phyloP scores from a whole-genome alignment of 768 basidiomycete species.

The Lactarius evosmus region DNA sequence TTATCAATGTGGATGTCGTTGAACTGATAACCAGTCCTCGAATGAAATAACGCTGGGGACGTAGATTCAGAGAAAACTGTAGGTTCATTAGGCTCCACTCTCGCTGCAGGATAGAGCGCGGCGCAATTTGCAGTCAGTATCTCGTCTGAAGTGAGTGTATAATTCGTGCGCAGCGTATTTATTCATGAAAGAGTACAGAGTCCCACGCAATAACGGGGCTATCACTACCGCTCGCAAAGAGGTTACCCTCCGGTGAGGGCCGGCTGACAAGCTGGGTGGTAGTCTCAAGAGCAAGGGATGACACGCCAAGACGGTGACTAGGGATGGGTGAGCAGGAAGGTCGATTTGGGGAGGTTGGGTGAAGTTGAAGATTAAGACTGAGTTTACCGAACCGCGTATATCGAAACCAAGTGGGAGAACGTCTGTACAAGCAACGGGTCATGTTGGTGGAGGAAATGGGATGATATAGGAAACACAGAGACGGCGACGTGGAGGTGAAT shows the following conservation, averaged over 20 bases:
- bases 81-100: not conserved
- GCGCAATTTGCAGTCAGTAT: not conserved
- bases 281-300: slow-evolving; percentile 82
- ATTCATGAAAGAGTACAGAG: no score
- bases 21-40: no score
- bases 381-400: slow-evolving; percentile 64
- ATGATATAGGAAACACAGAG: slow-evolving; percentile 90
- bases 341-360: not conserved
- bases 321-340: not conserved
- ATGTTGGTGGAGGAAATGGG: slow-evolving; percentile 55
- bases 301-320: slow-evolving; percentile 81
- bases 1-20: not conserved
- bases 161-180: no score
- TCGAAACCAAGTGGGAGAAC: slow-evolving; percentile 64
- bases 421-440: slow-evolving; percentile 58
- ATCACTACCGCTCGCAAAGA: slow-evolving; percentile 88
- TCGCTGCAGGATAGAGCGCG: not conserved
- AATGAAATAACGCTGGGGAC: no score
- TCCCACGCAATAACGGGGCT: slow-evolving; percentile 89
- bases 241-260: slow-evolving; percentile 73
- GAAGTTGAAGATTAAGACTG: slow-evolving; percentile 53
- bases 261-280: slow-evolving; percentile 72
- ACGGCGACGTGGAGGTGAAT: slow-evolving; percentile 53
- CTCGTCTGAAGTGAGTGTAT: not conserved
- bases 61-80: not conserved